A percentile compares a stretch with the other conserved stretches of the same genome.
Conservation (phyloP, 1,284 basidiomycete genomes). For the Xanthoconium separans region DNA sequence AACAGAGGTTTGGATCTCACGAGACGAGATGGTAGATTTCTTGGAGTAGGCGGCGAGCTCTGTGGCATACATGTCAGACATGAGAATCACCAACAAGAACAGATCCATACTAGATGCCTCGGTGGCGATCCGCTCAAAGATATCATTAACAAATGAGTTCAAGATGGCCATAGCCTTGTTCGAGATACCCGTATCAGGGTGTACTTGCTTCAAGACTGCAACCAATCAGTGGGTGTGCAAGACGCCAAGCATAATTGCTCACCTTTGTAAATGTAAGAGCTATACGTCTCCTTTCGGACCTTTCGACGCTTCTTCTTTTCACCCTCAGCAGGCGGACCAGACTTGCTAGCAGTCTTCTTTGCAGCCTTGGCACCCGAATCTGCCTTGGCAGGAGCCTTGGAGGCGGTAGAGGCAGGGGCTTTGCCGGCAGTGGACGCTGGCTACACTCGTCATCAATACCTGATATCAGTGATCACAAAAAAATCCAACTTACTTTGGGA, state of each 20-base stretch:
- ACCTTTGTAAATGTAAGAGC: constrained; percentile 95
- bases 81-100: background rate
- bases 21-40: constrained; percentile 81
- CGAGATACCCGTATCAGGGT: constrained; percentile 80
- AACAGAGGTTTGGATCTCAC: constrained; percentile 79
- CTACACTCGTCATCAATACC: constrained; percentile 36
- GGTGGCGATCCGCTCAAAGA: constrained; percentile 76
- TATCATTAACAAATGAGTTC: constrained; percentile 75
- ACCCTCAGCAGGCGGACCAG: constrained; percentile 54
- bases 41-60: constrained; percentile 79
- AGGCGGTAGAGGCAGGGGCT: constrained; percentile 77
- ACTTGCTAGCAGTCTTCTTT: constrained; percentile 81
- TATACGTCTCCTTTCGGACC: constrained; percentile 88
- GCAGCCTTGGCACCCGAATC: constrained; percentile 72
- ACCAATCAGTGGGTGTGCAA: constrained; percentile 7
- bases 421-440: constrained; percentile 78
- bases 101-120: constrained; percentile 63
- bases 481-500: constrained; percentile 27
- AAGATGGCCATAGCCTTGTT: constrained; percentile 84
- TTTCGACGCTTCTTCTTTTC: constrained; percentile 93
- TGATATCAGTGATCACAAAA: constrained; percentile 6
- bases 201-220: constrained; percentile 67
- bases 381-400: constrained; percentile 77
- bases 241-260: constrained; percentile 26
- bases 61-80: constrained; percentile 23